These are phyloP conservation scores for Tremella fuciformis DNA, from an alignment of 768 basidiomycete species.

Conservation along the genomic window DNA sequence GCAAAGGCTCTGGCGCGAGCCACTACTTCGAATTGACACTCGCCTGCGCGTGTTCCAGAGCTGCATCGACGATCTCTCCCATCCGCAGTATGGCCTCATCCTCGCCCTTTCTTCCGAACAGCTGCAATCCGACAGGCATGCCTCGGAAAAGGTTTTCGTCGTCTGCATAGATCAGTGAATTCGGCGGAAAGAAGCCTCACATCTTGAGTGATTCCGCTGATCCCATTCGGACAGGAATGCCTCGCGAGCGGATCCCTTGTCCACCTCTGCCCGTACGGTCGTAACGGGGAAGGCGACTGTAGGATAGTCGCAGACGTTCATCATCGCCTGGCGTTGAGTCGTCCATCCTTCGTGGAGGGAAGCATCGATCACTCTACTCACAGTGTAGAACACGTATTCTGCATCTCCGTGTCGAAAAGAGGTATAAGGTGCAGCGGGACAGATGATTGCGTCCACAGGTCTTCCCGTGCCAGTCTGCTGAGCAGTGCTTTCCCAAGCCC, in stretches of 20 bases:
- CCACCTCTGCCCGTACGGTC: too few species aligned
- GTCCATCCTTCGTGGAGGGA: too few species aligned
- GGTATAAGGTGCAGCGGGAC: conserved; percentile 58
- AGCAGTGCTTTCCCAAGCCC: conserved; percentile 62
- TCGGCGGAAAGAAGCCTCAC: conserved; percentile 53
- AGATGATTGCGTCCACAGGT: conserved; percentile 72
- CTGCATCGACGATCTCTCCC: conserved; percentile 19
- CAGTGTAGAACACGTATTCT: neutral
- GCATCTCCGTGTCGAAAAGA: neutral
- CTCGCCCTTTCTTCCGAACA: conserved; percentile 67
- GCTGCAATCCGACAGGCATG: conserved; percentile 65
- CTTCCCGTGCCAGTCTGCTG: conserved; percentile 63
- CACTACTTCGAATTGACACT: too few species aligned
- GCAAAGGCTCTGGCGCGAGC: too few species aligned
- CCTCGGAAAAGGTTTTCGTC: conserved; percentile 60
- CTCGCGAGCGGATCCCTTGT: too few species aligned
- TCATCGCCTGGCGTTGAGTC: too few species aligned
- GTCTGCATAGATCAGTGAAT: conserved; percentile 57
- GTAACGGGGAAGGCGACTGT: conserved; percentile 67
- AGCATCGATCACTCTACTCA: too few species aligned
- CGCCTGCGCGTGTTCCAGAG: neutral
- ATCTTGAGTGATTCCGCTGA: conserved; percentile 42
- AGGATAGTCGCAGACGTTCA: conserved; percentile 52
- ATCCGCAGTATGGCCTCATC: conserved; percentile 63
- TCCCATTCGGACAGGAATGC: too few species aligned